Base-by-base conservation (phyloP, 176 grass and related monocot genomes). In the Areca catechu region DNA sequence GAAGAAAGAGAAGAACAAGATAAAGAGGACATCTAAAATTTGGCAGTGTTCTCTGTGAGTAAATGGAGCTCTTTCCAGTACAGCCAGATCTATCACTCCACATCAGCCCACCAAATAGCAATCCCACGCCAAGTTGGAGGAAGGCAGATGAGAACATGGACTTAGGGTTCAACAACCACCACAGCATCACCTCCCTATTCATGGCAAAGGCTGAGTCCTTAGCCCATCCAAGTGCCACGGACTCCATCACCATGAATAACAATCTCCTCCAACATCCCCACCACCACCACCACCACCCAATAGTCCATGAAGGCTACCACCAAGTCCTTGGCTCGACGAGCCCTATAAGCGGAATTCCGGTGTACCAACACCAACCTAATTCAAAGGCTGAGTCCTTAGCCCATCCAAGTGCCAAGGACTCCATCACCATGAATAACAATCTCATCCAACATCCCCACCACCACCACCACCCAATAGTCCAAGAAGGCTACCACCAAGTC, bases 301-400 rank as follows among this genome's bases (percentile, higher is more conserved):
- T 49, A 59, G 6, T 24, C 55, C 55, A 59, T 60, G 16, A 60
- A 17, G 19, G 19, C 50, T 24, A 22, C 59, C 51, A 25, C 20
- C 34, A 66, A 25, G 24, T 16, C 22, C 50, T 22, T 34, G 25
- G 56, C 59, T 15, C 51, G 60, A 49, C 28, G 61, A 37, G 56
- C 63, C 76, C 76, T 1, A 79, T 79, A 25, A 71, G 28, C 15
- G 76, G 68, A 15, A 56, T 79, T 17, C 76, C 76, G 2, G 47
- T 79, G 10, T 79, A 79, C 61, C 55, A 60, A 22, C 61, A 63
- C 10, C 20, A 19, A 18, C 15, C 24, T 15, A 60, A 5, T 17
- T 49, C 61, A 17, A 60, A 60, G 25, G 24, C 17, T 60, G 17
- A 17, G 22, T 60, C 57, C 57, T 29, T 60, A n/a, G 57, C 57